Percentiles rank a stretch among this genome's conserved stretches.
These are phyloP conservation scores for Quercus gilva DNA, from an alignment of 306 rosid species.

Conservation along the genomic window DNA sequence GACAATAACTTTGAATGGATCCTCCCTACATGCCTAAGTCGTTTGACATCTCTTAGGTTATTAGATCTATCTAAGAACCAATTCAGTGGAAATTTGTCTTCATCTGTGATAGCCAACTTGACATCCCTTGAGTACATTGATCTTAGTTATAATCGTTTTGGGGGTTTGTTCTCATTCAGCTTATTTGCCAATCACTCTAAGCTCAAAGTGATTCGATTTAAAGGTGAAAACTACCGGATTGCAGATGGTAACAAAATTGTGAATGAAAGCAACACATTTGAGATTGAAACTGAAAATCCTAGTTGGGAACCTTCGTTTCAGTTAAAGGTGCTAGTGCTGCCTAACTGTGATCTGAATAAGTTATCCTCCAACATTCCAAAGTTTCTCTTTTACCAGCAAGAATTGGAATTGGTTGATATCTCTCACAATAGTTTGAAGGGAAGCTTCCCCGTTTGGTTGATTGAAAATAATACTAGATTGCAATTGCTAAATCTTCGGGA, in stretches of 20 bases:
- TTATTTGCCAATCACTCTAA: constrained; percentile 23
- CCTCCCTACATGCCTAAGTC: constrained; percentile 5
- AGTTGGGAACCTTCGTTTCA: constrained; percentile 27
- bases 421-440: constrained; percentile 23
- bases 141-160: neutral
- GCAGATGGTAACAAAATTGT: too few species aligned
- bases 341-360: neutral
- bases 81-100: constrained; percentile 9
- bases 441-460: constrained; percentile 22
- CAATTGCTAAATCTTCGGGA: neutral
- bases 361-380: neutral
- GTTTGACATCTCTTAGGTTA: neutral
- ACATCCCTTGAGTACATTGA: constrained; percentile 10
- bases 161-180: constrained; percentile 27
- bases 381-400: constrained; percentile 25
- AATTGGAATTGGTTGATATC: neutral
- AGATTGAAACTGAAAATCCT: constrained; percentile 15
- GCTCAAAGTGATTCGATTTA: constrained; percentile 5
- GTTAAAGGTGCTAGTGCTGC: neutral
- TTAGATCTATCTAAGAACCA: constrained; percentile 3
- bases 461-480: constrained; percentile 25
- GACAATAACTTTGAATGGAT: neutral
- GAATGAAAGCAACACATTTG: neutral
- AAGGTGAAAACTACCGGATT: too few species aligned
- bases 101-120: constrained; percentile 13